Conservation (phyloP, 2,329 filamentous ascomycete species). For the Colletotrichum spinosum region DNA sequence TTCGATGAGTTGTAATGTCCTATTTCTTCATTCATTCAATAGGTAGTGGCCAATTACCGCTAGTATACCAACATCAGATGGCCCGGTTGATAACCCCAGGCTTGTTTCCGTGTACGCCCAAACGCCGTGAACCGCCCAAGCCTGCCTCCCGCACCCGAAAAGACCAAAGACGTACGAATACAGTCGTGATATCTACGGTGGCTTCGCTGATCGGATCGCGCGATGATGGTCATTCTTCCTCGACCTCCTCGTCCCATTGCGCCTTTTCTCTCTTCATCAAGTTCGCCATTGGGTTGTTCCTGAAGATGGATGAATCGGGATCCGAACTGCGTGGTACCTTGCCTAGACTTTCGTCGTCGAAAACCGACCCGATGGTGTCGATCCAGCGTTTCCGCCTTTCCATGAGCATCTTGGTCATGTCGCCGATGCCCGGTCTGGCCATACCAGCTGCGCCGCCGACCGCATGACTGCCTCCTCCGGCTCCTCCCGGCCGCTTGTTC, state of each 20-base stretch:
- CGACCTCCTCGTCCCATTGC: slow-evolving; percentile 83
- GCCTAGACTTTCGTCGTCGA: slow-evolving; percentile 82
- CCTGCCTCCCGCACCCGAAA: slow-evolving; percentile 1
- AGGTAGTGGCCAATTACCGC: no score
- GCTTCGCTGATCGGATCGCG: no score
- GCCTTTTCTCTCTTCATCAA: slow-evolving; percentile 82
- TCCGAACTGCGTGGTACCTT: slow-evolving; percentile 77
- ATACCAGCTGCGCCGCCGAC: slow-evolving; percentile 69
- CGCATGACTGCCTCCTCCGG: slow-evolving; percentile 76
- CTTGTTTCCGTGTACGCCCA: slow-evolving; percentile 15
- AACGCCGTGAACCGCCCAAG: slow-evolving; percentile 27
- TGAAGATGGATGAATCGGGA: slow-evolving; percentile 78
- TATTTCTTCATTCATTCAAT: slow-evolving; percentile 6
- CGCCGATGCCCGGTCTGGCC: slow-evolving; percentile 85
- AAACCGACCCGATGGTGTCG: slow-evolving; percentile 89
- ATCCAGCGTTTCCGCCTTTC: slow-evolving; percentile 91
- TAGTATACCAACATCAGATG: no score
- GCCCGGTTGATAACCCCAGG: neutral
- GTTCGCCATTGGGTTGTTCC: slow-evolving; percentile 76
- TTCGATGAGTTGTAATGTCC: no score
- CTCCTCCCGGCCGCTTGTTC: slow-evolving; percentile 82
- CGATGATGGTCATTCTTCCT: slow-evolving; percentile 63
- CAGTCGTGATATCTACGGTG: no score
- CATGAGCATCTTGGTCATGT: slow-evolving; percentile 92
- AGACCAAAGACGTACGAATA: no score